Evolutionary conservation across 768 basidiomycete genomes (phyloP), one percentile per base, ranked within the genome.

Genomic region (Tubosaeta sp.): DNA sequence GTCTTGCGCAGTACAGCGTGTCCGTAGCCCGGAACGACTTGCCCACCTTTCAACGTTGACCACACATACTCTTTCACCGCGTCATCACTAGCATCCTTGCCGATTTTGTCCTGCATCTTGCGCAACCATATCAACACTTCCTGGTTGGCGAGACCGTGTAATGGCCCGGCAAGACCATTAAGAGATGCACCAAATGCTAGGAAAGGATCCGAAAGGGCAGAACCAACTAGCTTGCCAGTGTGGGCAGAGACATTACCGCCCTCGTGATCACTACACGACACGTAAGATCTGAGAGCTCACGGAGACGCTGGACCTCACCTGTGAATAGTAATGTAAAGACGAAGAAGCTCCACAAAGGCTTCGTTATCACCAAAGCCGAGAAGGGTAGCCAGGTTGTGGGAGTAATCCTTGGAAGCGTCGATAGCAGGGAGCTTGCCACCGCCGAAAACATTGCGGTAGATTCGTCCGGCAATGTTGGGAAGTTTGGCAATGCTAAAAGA

Each of bases 241-340:
- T 94, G 92, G 2, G 92, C 93, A 46, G 95, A 97, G 55, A 98
- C 95, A 60, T 98, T 98, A 40, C 95, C 95, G 68, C 95, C 95
- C 72, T 98, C 95, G 73, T 98, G 95, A 67, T 98, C 95, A 67
- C 87, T 87, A 47, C 10, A 44, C 19, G 21, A 42, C 19, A 25
- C 25, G 34, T 30, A 39, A 40, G 52, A 44, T 46, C 46, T 32
- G 16, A 43, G 3, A 6, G 13, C 2, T 27, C 8, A 0, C 31
- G 10, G 39, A 7, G 4, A 25, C 34, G 32, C 7, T 31, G 21
- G 21, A 38, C 45, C 57, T 41, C 44, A 84, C 80, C 86, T 94
- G 81, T 98, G 95, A 65, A 98, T 94, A 59, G 94, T 95, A 72
- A 97, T 83, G 77, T 97, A 98, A 44, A 98, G 81, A 55, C 95